These are phyloP conservation scores for Fagus crenata DNA, from an alignment of 306 rosid genomes.

Conservation along the genomic window DNA sequence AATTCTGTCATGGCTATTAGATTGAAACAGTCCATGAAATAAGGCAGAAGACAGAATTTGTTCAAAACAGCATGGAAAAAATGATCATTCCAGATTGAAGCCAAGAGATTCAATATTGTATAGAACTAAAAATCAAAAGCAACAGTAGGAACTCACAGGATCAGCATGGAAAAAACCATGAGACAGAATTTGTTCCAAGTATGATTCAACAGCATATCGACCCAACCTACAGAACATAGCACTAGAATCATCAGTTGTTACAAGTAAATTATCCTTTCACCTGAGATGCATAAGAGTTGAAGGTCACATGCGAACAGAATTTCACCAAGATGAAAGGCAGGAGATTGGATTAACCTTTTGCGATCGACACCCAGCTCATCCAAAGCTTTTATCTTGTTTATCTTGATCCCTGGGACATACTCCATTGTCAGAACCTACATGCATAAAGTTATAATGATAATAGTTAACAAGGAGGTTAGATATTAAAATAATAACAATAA, in stretches of 20 bases:
- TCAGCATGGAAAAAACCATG: slow-evolving; percentile 99
- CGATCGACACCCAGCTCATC: slow-evolving; percentile 98
- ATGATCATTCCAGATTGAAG: too few species aligned
- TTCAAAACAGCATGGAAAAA: too few species aligned
- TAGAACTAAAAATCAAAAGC: slow-evolving; percentile 22
- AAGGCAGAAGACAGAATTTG: neutral
- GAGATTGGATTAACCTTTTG: slow-evolving; percentile 52
- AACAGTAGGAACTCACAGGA: slow-evolving; percentile 63
- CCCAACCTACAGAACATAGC: slow-evolving; percentile 62
- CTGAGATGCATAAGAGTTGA: slow-evolving; percentile 28
- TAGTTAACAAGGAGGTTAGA: slow-evolving; percentile 11
- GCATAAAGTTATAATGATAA: slow-evolving; percentile 17
- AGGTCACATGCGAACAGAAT: slow-evolving; percentile 14
- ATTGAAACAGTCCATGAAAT: neutral
- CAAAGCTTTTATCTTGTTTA: slow-evolving; percentile 89
- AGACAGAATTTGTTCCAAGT: slow-evolving; percentile 94
- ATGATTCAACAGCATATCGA: slow-evolving; percentile 96
- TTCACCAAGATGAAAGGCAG: slow-evolving; percentile 15
- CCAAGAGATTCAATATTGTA: too few species aligned
- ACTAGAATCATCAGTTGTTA: slow-evolving; percentile 15
- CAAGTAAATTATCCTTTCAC: slow-evolving; percentile 17
- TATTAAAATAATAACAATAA: neutral
- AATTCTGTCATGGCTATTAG: neutral
- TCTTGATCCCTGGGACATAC: slow-evolving; percentile 98
- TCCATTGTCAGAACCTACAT: slow-evolving; percentile 95